Evolutionary conservation across 108 stramenopile species (phyloP).

Genomic region (Nitzschia sp.): DNA sequence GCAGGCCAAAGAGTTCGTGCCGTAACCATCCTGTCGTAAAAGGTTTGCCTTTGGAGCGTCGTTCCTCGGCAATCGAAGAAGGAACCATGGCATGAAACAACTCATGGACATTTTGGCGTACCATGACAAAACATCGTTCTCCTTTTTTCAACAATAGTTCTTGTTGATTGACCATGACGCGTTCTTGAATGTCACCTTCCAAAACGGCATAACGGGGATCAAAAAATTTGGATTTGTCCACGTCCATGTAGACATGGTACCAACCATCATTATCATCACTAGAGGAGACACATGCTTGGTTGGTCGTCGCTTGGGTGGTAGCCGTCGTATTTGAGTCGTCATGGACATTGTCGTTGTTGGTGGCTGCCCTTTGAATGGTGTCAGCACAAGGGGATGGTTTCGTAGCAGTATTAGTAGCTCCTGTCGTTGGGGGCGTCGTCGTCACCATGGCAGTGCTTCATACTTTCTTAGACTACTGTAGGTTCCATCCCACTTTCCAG

Average conservation of each 20-base stretch:
- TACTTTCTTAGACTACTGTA: no score
- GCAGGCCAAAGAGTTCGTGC: slow-evolving; percentile 11
- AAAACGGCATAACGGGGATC: slow-evolving; percentile 12
- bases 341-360: no score
- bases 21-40: slow-evolving; percentile 14
- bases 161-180: not conserved
- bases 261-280: not conserved
- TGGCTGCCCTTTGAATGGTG: no score
- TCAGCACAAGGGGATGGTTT: no score
- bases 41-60: not conserved
- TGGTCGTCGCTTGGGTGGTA: no score
- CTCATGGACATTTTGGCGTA: not conserved
- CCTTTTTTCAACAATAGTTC: not conserved
- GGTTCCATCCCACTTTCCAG: no score
- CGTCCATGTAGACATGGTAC: not conserved
- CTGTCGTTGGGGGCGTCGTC: no score
- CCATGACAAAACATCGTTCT: slow-evolving; percentile 4
- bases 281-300: no score
- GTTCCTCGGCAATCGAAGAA: not conserved
- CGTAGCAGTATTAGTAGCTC: no score
- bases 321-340: no score
- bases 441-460: no score
- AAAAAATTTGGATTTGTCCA: slow-evolving; percentile 25
- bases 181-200: slow-evolving; percentile 1
- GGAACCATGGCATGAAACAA: slow-evolving; percentile 2